Conservation (phyloP, 129 eudicot species). For the Ambrosia trifida region DNA sequence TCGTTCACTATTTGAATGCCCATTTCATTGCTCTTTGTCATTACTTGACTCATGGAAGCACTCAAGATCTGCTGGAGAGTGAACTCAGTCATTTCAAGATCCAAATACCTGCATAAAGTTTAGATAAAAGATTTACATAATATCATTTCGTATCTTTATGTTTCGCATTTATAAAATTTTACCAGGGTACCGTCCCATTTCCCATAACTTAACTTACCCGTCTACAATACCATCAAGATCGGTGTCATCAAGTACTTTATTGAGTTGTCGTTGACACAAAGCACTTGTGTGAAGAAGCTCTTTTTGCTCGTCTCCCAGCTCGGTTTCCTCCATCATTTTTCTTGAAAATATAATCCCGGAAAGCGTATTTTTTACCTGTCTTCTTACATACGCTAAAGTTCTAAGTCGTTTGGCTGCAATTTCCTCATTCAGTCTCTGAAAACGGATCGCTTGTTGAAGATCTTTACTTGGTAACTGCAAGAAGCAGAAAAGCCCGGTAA, state of each 20-base stretch:
- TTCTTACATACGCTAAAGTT: slow-evolving; percentile 68
- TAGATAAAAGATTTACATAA: not conserved
- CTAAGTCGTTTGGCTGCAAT: slow-evolving; percentile 67
- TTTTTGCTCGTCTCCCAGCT: slow-evolving; percentile 68
- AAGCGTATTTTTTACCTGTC: slow-evolving; percentile 81
- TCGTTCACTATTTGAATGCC: slow-evolving; percentile 57
- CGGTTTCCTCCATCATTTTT: slow-evolving; percentile 71
- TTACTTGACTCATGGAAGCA: slow-evolving; percentile 79
- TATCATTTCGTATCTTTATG: too few species aligned
- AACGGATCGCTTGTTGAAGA: slow-evolving; percentile 77
- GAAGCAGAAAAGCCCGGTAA: slow-evolving; percentile 84
- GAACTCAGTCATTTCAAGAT: slow-evolving; percentile 88
- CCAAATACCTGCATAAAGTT: slow-evolving; percentile 52
- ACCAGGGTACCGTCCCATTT: too few species aligned
- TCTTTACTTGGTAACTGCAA: slow-evolving; percentile 86
- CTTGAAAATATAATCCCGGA: slow-evolving; percentile 71
- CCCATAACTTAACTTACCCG: slow-evolving; percentile 43
- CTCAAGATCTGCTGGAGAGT: slow-evolving; percentile 63
- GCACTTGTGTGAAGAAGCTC: slow-evolving; percentile 54
- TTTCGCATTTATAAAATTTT: too few species aligned
- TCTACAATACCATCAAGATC: slow-evolving; percentile 86
- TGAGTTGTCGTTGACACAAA: slow-evolving; percentile 81
- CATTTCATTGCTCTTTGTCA: slow-evolving; percentile 67
- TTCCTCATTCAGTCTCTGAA: slow-evolving; percentile 70
- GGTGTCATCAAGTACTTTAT: slow-evolving; percentile 82